These are phyloP conservation scores for Ceratopteris richardii DNA, from an alignment of 75 land plant genomes.

Conservation along the genomic window DNA sequence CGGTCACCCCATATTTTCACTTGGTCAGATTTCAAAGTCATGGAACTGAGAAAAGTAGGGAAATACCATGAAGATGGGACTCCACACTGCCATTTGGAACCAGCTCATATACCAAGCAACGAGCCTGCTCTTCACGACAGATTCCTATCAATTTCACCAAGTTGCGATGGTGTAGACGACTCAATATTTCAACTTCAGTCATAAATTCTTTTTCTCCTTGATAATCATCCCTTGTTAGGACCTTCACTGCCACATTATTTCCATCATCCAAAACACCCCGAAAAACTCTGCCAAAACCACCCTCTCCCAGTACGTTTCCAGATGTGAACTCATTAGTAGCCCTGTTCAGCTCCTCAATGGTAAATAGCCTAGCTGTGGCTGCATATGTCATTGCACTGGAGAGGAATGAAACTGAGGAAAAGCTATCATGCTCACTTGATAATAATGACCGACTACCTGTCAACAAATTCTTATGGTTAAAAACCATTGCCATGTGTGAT, in stretches of 20 bases:
- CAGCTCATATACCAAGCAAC: slow-evolving; percentile 81
- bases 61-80: slow-evolving; percentile 86
- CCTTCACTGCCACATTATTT: slow-evolving; percentile 71
- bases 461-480: too few relatives aligned
- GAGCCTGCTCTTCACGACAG: slow-evolving; percentile 53
- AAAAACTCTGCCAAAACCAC: slow-evolving; percentile 88
- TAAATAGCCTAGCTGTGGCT: slow-evolving; percentile 55
- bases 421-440: slow-evolving; percentile 32
- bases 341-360: slow-evolving; percentile 45
- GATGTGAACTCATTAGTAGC: slow-evolving; percentile 61
- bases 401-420: slow-evolving; percentile 36
- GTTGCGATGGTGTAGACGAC: slow-evolving; percentile 88
- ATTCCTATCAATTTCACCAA: slow-evolving; percentile 81
- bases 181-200: slow-evolving; percentile 89
- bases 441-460: slow-evolving; percentile 18
- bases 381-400: slow-evolving; percentile 46
- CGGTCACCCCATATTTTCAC: too few relatives aligned
- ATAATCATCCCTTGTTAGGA: slow-evolving; percentile 61
- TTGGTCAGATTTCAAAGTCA: too few relatives aligned
- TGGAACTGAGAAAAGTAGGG: too few relatives aligned
- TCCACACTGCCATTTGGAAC: slow-evolving; percentile 90
- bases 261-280: slow-evolving; percentile 69
- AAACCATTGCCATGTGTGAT: too few relatives aligned
- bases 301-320: slow-evolving; percentile 71
- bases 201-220: slow-evolving; percentile 78